Base-by-base conservation (phyloP, 1,284 basidiomycete species). In the Ganoderma leucocontextum region DNA sequence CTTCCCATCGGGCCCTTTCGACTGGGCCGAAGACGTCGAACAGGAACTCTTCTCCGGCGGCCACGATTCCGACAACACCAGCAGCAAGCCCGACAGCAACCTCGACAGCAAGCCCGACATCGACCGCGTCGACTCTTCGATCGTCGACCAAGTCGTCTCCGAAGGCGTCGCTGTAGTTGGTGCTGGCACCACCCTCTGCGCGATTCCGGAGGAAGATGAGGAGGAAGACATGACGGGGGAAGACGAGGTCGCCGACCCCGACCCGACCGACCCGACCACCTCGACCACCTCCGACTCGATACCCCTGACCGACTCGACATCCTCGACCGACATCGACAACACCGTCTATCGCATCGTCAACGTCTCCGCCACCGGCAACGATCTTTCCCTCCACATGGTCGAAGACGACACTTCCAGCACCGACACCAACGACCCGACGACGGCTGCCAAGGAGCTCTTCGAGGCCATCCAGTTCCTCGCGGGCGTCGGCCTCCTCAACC, bases 11-110 rank as follows among this genome's bases (percentile, higher is more conserved):
- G 35, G 35, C 35, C 55, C 55, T 58, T 39, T 60, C 38, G 25
- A 60, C 25, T 60, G 58, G 58, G 58, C 58, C 5, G 58, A 60
- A 10, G 58, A 60, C 4, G 58, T 60, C 25, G 58, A 60, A 29
- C 58, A 41, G 13, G 38, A 60, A 25, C 38, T 29, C 25, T 60
- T 29, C 22, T 25, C 22, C 13, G 22, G 8, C 55, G 19, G 15
- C 29, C 3, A 15, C 52, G 0, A 12, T 12, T 22, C 47, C 25
- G 49, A 52, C 49, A 52, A 4, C 49, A 17, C 49, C 36, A 38
- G 3, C 19, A 33, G 15, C 55, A 10, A 10, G 2, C 8, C 12
- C 49, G 49, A 29, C 25, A 15, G 12, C 22, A 29, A 29, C 29
- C 5, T 35, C 52, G 52, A 29, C 52, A 17, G 15, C 29, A 29